phyloP scores from a whole-genome alignment of 73 alveolate genomes.

The Paramecium pentaurelia region DNA sequence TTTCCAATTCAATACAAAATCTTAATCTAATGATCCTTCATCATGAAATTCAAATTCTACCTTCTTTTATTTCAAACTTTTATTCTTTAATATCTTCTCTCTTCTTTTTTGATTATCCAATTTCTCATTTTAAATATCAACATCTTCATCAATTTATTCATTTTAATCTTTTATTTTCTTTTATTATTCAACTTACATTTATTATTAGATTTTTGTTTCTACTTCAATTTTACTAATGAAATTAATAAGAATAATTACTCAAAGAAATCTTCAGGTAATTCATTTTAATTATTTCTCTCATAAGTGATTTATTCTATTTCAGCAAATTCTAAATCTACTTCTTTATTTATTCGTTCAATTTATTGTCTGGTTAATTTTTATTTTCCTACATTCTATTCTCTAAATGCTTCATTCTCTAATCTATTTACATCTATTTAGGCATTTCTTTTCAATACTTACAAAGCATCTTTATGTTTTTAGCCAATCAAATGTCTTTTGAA shows the following conservation, averaged over 20 bases:
- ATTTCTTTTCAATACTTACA: neutral
- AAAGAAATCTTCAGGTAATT: neutral
- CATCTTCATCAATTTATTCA: neutral
- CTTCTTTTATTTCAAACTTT: neutral
- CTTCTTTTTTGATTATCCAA: neutral
- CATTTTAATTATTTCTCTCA: neutral
- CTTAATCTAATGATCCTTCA: neutral
- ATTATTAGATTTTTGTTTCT: neutral
- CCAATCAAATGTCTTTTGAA: neutral
- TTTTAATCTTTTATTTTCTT: neutral
- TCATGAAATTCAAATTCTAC: neutral
- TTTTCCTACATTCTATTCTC: neutral
- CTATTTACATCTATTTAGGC: neutral
- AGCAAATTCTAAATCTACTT: neutral
- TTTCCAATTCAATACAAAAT: neutral
- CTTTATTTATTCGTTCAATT: neutral
- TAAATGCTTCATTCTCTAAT: neutral
- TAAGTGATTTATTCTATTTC: neutral
- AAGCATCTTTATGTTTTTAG: neutral
- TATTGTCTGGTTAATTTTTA: neutral
- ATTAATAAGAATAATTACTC: neutral
- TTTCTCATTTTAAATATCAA: neutral
- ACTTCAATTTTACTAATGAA: neutral
- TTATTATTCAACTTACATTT: neutral
- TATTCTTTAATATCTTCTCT: neutral